Conservation (phyloP, 371 early-diverging fungal species). For the Chytridiales sp. region DNA sequence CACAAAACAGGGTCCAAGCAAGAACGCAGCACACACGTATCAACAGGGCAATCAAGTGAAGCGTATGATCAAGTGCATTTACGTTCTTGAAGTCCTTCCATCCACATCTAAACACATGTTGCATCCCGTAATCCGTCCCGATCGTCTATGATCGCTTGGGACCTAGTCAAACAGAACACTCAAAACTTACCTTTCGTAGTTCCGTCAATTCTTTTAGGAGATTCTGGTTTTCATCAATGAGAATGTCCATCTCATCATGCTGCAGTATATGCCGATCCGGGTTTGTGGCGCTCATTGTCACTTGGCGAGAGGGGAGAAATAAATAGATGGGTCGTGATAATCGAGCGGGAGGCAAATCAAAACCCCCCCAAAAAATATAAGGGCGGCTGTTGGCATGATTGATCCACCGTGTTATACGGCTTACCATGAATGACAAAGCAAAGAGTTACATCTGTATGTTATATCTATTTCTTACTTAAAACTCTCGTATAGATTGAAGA, state of each 20-base stretch:
- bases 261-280: neutral
- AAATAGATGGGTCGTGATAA: neutral
- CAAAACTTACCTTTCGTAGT: constrained; percentile 13
- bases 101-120: no score
- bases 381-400: neutral
- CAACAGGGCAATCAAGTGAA: no score
- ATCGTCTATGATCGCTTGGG: no score
- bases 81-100: no score
- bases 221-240: constrained; percentile 3
- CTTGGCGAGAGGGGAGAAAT: neutral
- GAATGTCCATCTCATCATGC: constrained; percentile 1
- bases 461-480: no score
- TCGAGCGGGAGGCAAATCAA: neutral
- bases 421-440: no score
- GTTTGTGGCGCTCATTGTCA: neutral
- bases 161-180: no score
- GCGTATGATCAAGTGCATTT: no score
- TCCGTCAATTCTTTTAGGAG: constrained; percentile 6
- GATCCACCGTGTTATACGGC: no score
- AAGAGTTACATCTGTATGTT: no score
- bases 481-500: no score
- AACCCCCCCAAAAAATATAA: neutral
- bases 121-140: no score
- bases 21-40: neutral
- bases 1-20: neutral